Base-by-base conservation (phyloP, 2,329 filamentous ascomycete genomes). In the Stagonosporopsis vannaccii region DNA sequence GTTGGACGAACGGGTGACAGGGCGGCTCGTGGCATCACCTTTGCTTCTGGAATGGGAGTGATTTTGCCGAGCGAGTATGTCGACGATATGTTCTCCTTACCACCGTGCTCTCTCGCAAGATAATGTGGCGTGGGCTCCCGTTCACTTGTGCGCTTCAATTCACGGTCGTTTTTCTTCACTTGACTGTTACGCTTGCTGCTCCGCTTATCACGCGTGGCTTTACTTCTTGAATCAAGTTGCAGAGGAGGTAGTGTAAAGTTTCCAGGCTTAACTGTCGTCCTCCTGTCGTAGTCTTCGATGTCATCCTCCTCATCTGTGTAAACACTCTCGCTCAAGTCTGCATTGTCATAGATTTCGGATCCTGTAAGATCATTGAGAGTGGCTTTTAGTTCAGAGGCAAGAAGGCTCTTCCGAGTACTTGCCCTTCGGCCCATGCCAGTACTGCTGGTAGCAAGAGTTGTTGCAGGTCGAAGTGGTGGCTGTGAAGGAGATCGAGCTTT, bases 31-130 rank as follows among this genome's bases (percentile, higher is more conserved):
- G 59, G 40, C 46, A 61, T 65, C 1, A 25, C 58, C 44, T 59
- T 65, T 47, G 41, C 19, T 22, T 52, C 58, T 37, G 48, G 56
- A 17, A 48, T 33, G 49, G 49, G 45, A 22, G 50, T 48, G 33
- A 47, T 59, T 15, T 59, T 58, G 35, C 56, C 49, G 5, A 71
- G 44, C 22, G 43, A 68, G 51, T 72, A 68, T 2, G 56, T 62
- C 11, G 69, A 69, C 8, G 66, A 66, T 17, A 60, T 44, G 51
- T 73, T 72, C 43, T 74, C 71, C 40, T 72, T 74, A 1, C 70
- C 71, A n/a, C 68, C 63, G 36, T 73, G 69, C 39, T 73, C 68
- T 12, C 55, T 52, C 2, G 54, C 45, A 7, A 65, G 48, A 33
- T 65, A 61, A 39, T 63, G 69, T 15, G 69, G 68, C 9, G 69